A percentile compares a stretch with the other conserved stretches of the same genome.
Evolutionary conservation across 225 moss, liverwort and hornwort species (phyloP).

Genomic region (Polytrichum commune): DNA sequence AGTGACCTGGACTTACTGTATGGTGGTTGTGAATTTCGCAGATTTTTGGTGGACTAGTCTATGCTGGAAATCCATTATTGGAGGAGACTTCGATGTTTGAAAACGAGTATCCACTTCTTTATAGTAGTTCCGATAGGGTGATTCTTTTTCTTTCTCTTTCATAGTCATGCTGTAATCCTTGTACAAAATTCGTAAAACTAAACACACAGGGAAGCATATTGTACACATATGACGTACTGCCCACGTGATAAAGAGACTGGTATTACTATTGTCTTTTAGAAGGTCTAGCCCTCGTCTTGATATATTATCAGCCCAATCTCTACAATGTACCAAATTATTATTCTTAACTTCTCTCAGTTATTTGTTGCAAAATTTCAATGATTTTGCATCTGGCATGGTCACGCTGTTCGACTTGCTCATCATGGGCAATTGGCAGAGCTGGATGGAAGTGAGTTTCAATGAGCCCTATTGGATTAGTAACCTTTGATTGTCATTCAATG

Average conservation of each 20-base stretch:
- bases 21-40: slow-evolving; percentile 30
- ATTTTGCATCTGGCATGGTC: slow-evolving; percentile 84
- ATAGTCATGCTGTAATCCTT: too few relatives aligned
- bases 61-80: slow-evolving; percentile 67
- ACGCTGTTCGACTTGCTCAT: slow-evolving; percentile 84
- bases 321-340: too few relatives aligned
- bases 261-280: too few relatives aligned
- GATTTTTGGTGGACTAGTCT: slow-evolving; percentile 81
- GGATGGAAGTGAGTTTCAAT: slow-evolving; percentile 69
- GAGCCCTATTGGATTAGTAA: neutral
- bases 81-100: slow-evolving; percentile 53
- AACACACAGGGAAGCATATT: too few relatives aligned
- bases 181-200: too few relatives aligned
- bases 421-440: slow-evolving; percentile 85
- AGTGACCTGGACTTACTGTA: too few relatives aligned
- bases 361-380: slow-evolving; percentile 80
- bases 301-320: too few relatives aligned
- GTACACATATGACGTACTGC: too few relatives aligned
- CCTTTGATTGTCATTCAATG: neutral
- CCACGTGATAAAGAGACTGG: too few relatives aligned
- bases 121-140: neutral
- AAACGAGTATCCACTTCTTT: slow-evolving; percentile 52
- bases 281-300: too few relatives aligned
- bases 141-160: too few relatives aligned
- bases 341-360: slow-evolving; percentile 54